A percentile compares a stretch with the other conserved stretches of the same genome.
phyloP scores from a whole-genome alignment of 305 asterid species.

The Lippia alba region DNA sequence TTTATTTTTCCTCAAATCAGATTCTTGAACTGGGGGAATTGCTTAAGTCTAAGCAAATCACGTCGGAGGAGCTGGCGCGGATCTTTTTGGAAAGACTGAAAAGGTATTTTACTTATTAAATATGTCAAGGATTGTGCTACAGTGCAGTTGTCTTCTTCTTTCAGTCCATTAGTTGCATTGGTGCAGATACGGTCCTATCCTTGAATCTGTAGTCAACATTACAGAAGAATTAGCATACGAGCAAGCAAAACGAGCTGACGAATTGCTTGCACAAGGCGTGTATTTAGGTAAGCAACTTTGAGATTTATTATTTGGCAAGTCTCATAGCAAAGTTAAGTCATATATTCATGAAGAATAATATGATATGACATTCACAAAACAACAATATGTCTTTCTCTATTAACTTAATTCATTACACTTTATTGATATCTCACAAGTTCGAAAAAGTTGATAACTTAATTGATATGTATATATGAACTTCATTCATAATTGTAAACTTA shows the following conservation, averaged over 20 bases:
- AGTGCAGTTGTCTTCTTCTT: slow-evolving; percentile 5
- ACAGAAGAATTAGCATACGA: slow-evolving; percentile 87
- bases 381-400: neutral
- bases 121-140: neutral
- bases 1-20: slow-evolving; percentile 44
- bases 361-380: neutral
- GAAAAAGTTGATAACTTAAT: neutral
- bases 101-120: slow-evolving; percentile 46
- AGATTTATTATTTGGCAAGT: neutral
- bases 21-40: slow-evolving; percentile 84
- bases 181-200: slow-evolving; percentile 77
- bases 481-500: neutral
- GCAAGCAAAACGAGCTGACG: slow-evolving; percentile 83
- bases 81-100: slow-evolving; percentile 73
- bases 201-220: slow-evolving; percentile 78
- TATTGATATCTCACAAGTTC: no score
- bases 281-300: slow-evolving; percentile 58
- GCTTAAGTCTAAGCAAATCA: slow-evolving; percentile 64
- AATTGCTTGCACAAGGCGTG: slow-evolving; percentile 65
- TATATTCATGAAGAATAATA: neutral
- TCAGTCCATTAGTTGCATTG: slow-evolving; percentile 22
- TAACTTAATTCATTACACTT: no score
- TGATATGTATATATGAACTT: neutral
- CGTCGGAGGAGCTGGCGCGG: slow-evolving; percentile 75
- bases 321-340: neutral